Evolutionary conservation across 73 alveolate genomes (phyloP).

Genomic region (Stentor roeselii): DNA sequence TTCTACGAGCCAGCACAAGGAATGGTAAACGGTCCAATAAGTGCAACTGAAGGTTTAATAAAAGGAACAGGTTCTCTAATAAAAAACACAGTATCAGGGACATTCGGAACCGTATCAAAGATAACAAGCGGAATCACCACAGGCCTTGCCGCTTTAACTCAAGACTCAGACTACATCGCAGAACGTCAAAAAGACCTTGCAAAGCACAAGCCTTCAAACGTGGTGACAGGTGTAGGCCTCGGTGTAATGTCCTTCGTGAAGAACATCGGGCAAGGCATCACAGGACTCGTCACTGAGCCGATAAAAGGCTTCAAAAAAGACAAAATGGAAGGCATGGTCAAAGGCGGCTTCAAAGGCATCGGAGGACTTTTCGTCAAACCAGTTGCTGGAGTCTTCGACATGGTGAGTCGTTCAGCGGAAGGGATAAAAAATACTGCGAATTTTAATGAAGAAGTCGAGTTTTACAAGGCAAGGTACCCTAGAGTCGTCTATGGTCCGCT

Average conservation of each 20-base stretch:
- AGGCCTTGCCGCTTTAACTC: constrained; percentile 85
- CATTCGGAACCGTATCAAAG: constrained; percentile 87
- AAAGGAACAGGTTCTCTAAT: constrained; percentile 92
- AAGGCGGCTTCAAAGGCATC: constrained; percentile 87
- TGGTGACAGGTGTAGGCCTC: constrained; percentile 86
- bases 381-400: constrained; percentile 77
- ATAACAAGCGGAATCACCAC: constrained; percentile 83
- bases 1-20: constrained; percentile 95
- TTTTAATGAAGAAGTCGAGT: constrained; percentile 62
- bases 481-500: constrained; percentile 88
- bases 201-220: constrained; percentile 87
- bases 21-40: constrained; percentile 83
- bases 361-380: constrained; percentile 91
- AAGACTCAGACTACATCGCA: constrained; percentile 87
- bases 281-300: constrained; percentile 89
- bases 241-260: constrained; percentile 70
- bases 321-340: constrained; percentile 83
- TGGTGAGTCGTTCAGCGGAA: constrained; percentile 91
- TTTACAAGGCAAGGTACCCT: constrained; percentile 88
- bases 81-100: constrained; percentile 93
- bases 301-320: constrained; percentile 71
- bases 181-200: constrained; percentile 80
- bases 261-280: constrained; percentile 71
- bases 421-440: constrained; percentile 91
- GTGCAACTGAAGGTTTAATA: constrained; percentile 86